Conservation (phyloP, 805 yeast genomes). For the Wickerhamomyces bisporus region DNA sequence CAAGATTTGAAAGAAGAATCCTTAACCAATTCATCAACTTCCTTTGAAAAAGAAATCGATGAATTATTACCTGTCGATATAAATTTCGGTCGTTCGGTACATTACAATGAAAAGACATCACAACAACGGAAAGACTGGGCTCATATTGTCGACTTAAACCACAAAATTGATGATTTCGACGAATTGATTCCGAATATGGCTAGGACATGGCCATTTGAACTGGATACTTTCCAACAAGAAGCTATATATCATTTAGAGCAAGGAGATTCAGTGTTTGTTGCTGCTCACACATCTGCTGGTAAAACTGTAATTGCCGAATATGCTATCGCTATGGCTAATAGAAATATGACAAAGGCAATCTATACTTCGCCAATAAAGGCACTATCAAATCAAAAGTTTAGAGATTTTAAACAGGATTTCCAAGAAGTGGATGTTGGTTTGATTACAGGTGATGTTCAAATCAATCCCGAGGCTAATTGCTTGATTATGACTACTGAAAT, state of each 20-base stretch:
- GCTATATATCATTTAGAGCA: slow-evolving; percentile 95
- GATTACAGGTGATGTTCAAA: slow-evolving; percentile 99
- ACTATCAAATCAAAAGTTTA: slow-evolving; percentile 79
- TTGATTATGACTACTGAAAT: slow-evolving; percentile 98
- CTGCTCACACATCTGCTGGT: slow-evolving; percentile 99
- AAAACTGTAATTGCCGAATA: slow-evolving; percentile 98
- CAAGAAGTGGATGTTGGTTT: slow-evolving; percentile 88
- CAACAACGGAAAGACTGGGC: slow-evolving; percentile 74
- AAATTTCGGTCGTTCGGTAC: slow-evolving; percentile 37
- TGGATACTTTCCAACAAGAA: slow-evolving; percentile 94
- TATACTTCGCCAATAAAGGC: slow-evolving; percentile 96
- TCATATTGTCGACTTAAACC: slow-evolving; percentile 85
- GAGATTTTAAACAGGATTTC: slow-evolving; percentile 80
- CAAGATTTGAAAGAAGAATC: not conserved
- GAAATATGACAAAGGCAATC: slow-evolving; percentile 95
- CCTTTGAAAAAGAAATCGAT: slow-evolving; percentile 37
- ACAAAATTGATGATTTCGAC: slow-evolving; percentile 73
- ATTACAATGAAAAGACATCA: slow-evolving; percentile 16
- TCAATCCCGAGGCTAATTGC: slow-evolving; percentile 97
- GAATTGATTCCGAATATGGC: slow-evolving; percentile 94
- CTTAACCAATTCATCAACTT: not conserved
- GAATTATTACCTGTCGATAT: slow-evolving; percentile 47
- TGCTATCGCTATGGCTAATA: slow-evolving; percentile 93
- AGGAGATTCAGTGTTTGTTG: slow-evolving; percentile 97
- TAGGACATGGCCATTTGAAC: slow-evolving; percentile 87